Conservation (phyloP, 169 alveolate genomes). For the Plasmodium malariae region DNA sequence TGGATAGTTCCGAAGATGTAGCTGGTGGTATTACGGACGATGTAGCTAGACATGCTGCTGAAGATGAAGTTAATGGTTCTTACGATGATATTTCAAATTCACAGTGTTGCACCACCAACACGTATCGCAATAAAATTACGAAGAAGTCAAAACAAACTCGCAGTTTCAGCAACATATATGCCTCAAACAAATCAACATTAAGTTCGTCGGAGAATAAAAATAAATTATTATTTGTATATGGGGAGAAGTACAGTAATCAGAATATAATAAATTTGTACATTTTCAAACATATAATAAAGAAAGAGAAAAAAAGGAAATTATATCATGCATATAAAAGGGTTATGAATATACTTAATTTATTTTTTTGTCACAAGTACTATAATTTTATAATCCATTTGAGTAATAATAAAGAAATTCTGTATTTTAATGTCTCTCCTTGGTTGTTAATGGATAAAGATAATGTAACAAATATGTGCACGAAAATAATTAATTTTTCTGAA, state of each 20-base stretch:
- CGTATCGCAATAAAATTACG: neutral
- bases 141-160: neutral
- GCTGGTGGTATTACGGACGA: neutral
- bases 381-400: conserved; percentile 53
- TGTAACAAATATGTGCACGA: conserved; percentile 72
- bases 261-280: conserved; percentile 29
- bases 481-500: conserved; percentile 14
- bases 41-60: neutral
- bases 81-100: neutral
- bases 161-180: neutral
- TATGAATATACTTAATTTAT: conserved; percentile 65
- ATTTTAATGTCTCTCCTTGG: conserved; percentile 49
- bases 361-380: conserved; percentile 47
- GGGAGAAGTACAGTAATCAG: conserved; percentile 62
- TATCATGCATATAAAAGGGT: conserved; percentile 47
- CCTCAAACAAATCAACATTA: neutral
- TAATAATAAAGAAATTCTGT: conserved; percentile 17
- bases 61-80: neutral
- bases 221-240: conserved; percentile 59
- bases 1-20: neutral
- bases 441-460: conserved; percentile 19
- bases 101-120: neutral
- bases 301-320: conserved; percentile 10
- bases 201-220: conserved; percentile 6
- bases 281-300: conserved; percentile 59